A percentile compares a stretch with the other conserved stretches of the same genome.
Conservation (phyloP, 2,329 filamentous ascomycete genomes). For the Emergomyces pasteurianus region DNA sequence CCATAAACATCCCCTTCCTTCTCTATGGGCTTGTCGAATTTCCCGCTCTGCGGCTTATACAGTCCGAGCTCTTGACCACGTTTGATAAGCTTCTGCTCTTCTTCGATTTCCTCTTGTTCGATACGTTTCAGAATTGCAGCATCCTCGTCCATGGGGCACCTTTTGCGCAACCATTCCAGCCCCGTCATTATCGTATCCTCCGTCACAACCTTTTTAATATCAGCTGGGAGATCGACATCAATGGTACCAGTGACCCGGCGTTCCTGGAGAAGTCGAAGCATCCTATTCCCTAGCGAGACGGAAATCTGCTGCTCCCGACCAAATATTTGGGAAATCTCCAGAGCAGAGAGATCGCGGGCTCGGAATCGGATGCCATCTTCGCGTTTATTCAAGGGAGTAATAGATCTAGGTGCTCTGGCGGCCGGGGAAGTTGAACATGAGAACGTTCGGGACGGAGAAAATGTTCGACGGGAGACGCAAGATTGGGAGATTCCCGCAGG, state of each 20-base stretch:
- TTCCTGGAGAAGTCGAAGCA: constrained; percentile 30
- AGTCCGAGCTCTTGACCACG: constrained; percentile 30
- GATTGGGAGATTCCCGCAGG: neutral
- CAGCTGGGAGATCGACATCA: constrained; percentile 31
- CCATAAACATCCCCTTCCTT: constrained; percentile 33
- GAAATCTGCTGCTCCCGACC: constrained; percentile 20
- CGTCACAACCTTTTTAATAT: constrained; percentile 24
- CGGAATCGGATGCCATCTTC: constrained; percentile 20
- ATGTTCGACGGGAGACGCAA: neutral
- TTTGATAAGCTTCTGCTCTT: constrained; percentile 25
- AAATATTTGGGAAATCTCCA: constrained; percentile 20
- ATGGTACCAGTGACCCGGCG: constrained; percentile 34
- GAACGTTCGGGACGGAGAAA: neutral
- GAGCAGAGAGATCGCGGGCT: constrained; percentile 19
- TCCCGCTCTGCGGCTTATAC: constrained; percentile 34
- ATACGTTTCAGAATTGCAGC: constrained; percentile 36
- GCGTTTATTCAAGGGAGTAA: constrained; percentile 3
- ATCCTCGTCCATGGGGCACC: constrained; percentile 36
- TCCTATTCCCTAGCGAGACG: constrained; percentile 24
- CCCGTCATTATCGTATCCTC: constrained; percentile 24
- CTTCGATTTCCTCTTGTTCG: constrained; percentile 27
- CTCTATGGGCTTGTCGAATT: constrained; percentile 29
- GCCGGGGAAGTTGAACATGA: neutral
- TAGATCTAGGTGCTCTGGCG: constrained; percentile 3
- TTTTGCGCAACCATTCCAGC: constrained; percentile 30